Conservation (phyloP, 768 basidiomycete genomes). For the Russula dissimulans region DNA sequence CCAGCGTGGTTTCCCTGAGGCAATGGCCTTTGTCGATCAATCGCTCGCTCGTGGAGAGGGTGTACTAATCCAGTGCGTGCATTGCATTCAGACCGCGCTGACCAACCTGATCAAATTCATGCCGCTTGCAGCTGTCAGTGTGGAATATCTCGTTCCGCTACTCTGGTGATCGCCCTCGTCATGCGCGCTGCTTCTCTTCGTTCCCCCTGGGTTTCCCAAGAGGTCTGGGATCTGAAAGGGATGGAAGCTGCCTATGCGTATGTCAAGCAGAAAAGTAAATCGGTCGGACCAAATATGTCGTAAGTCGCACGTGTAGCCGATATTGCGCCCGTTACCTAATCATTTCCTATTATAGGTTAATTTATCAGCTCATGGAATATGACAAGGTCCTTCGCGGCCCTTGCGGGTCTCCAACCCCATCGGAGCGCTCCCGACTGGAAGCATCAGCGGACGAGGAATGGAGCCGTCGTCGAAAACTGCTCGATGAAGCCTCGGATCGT, state of each 20-base stretch:
- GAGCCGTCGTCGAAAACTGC: constrained; percentile 54
- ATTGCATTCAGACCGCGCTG: background rate
- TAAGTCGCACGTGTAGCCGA: constrained; percentile 38
- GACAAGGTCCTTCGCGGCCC: constrained; percentile 57
- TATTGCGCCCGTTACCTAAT: background rate
- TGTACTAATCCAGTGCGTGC: constrained; percentile 74
- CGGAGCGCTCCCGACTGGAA: constrained; percentile 43
- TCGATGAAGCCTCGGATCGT: constrained; percentile 48
- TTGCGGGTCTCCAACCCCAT: constrained; percentile 38
- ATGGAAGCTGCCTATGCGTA: constrained; percentile 88
- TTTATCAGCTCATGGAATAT: constrained; percentile 90
- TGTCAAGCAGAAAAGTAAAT: constrained; percentile 83
- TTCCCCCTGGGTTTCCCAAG: constrained; percentile 56
- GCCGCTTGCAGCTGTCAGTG: constrained; percentile 69
- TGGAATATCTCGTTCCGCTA: constrained; percentile 86
- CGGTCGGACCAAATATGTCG: constrained; percentile 93
- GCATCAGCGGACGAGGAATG: constrained; percentile 66
- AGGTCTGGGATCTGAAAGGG: constrained; percentile 71
- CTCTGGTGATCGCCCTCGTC: constrained; percentile 81
- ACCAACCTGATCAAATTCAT: background rate
- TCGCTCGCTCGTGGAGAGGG: constrained; percentile 69
- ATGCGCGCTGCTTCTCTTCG: constrained; percentile 82
- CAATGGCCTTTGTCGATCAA: constrained; percentile 74
- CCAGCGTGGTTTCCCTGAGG: constrained; percentile 63
- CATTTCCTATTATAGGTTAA: constrained; percentile 46